Base-by-base conservation (phyloP, 768 basidiomycete genomes). In the Gymnopilus junonius region DNA sequence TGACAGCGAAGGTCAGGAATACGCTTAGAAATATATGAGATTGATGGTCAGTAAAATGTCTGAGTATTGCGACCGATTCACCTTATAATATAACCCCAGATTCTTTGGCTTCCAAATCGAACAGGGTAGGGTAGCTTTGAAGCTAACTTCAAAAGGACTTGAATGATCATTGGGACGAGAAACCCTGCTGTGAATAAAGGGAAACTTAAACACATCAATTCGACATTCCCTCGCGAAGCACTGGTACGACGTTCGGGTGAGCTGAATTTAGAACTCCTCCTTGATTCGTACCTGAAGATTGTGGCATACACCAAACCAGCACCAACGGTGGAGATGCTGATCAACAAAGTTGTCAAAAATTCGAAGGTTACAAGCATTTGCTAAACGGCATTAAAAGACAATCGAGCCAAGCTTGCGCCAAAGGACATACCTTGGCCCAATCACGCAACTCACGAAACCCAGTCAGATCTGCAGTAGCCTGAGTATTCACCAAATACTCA, bases 141-240 rank as follows among this genome's bases (percentile, higher is more conserved):
- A 15, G 57, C 57, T 31, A 43, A 46, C 25, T 34, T 29, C 29
- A 58, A 17, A 12, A 34, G 45, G 20, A 58, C 45, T 23, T 45
- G 57, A 8, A 46, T 10, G 10, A 34, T 58, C 29, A 58, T 46
- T n/a, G 57, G 45, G 14, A 58, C 57, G 8, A 58, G 29, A 45
- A 58, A 58, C 12, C 42, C 57, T 34, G 45, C 42, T 6, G 43
- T 58, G 34, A 58, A 58, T 10, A 58, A 21, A 1, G 57, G 57
- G 17, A 58, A 58, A 11, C 43, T 46, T 14, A 58, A 34, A 21
- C 57, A 58, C 57, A 58, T 58, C 20, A 45, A 58, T 35, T 34
- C 57, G 29, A 58, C 15, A 25, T 58, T 58, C 15, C 57, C 57
- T n/a, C 57, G 25, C 17, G 57, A 58, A 58, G 57, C 57, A 46